Base-by-base conservation (phyloP, 371 early-diverging fungal genomes). In the Apophysomyces trapeziformis region DNA sequence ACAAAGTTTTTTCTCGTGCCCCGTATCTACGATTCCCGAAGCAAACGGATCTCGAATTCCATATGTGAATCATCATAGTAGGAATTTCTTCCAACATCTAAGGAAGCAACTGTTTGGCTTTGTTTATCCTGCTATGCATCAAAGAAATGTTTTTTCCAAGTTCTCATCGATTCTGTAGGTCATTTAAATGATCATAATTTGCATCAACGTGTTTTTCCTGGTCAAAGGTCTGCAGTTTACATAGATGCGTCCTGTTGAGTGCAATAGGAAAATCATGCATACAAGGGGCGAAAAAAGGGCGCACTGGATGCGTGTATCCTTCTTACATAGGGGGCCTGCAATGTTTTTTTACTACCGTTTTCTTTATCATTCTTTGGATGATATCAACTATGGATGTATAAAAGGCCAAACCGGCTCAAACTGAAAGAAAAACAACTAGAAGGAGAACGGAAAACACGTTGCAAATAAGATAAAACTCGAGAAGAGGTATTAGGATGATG, bases 211-310 rank as follows among this genome's bases (percentile, higher is more conserved):
- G 32, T 26, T 26, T 26, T 26, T 26, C 32, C 32, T 1, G 21
- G 54, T 50, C 9, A 21, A 18, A 18, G 1, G 5, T 26, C 32
- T 50, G 54, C 32, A 50, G 5, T 32, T 9, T 35, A 21, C 16
- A 50, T 50, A 50, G 16, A 50, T 50, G 54, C 21, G 21, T 26
- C 54, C 54, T 50, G 21, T 11, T 50, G 54, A 21, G 54, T 21
- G 54, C 54, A 21, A 50, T 21, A 21, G 54, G 54, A 50, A 50
- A 50, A 21, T 11, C 21, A 18, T 50, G 54, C 54, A 50, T 50
- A 50, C 16, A 47, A 50, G 21, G 54, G 21, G 21, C 2, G 32
- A 26, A 21, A 50, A 21, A 21, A 11, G 21, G 16, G 11, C 11
- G 11, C 9, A 21, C 2, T 50, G 54, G 18, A 50, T 50, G 54